Evolutionary conservation across 352 stramenopile species (phyloP).

Genomic region (Globisporangium paddicum): DNA sequence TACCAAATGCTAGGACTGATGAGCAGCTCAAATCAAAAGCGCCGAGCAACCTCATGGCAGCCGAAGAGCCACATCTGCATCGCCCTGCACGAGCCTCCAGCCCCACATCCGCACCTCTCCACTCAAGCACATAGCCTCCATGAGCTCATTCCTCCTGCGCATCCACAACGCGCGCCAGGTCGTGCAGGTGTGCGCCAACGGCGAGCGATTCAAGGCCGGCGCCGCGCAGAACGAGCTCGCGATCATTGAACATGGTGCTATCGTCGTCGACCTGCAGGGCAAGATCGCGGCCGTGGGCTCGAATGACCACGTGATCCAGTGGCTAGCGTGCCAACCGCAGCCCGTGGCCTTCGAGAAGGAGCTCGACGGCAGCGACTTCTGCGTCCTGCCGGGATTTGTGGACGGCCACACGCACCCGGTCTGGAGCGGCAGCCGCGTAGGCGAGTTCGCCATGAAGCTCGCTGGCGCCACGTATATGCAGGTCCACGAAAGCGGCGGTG

Average conservation of each 20-base stretch:
- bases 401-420: conserved; percentile 84
- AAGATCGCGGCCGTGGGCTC: conserved; percentile 62
- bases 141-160: conserved; percentile 71
- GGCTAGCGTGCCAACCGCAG: conserved; percentile 46
- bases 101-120: conserved; percentile 18
- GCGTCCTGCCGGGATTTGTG: conserved; percentile 74
- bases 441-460: conserved; percentile 87
- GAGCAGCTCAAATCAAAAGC: neutral
- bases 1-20: conserved; percentile 1
- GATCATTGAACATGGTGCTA: conserved; percentile 48
- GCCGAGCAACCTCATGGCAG: neutral
- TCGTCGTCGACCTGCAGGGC: conserved; percentile 50
- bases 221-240: conserved; percentile 56
- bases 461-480: conserved; percentile 80
- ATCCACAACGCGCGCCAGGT: conserved; percentile 62
- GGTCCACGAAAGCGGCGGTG: conserved; percentile 65
- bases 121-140: conserved; percentile 12
- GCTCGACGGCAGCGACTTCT: conserved; percentile 60
- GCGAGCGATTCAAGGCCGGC: conserved; percentile 63
- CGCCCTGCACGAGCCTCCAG: neutral
- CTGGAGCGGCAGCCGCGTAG: conserved; percentile 80
- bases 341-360: conserved; percentile 68
- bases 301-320: conserved; percentile 47
- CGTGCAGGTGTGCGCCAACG: conserved; percentile 64
- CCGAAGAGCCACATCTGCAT: neutral